Evolutionary conservation across 108 stramenopile genomes (phyloP).

Genomic region (Cyclotella kingstonii): DNA sequence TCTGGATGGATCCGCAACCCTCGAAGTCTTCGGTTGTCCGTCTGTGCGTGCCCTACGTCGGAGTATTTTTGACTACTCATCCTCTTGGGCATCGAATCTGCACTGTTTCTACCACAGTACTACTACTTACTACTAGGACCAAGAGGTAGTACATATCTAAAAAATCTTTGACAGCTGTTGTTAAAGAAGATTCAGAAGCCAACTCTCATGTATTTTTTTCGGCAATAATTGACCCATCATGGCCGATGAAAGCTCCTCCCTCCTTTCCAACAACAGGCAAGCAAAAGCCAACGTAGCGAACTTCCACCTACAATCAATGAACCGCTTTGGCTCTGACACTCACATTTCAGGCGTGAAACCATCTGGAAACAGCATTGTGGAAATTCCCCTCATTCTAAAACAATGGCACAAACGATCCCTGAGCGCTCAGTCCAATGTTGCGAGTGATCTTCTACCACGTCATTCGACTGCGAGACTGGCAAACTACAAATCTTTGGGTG

Average conservation of each 20-base stretch:
- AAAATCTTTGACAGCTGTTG: too few relatives aligned
- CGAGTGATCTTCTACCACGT: slow-evolving; percentile 1
- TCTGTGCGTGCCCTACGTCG: too few relatives aligned
- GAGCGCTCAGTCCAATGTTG: slow-evolving; percentile 13
- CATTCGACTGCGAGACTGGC: background rate
- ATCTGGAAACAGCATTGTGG: slow-evolving; percentile 16
- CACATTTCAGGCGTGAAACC: slow-evolving; percentile 4
- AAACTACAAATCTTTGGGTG: background rate
- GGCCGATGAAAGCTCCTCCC: background rate
- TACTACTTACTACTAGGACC: too few relatives aligned
- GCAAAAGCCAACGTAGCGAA: background rate
- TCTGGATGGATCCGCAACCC: too few relatives aligned
- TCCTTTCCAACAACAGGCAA: background rate
- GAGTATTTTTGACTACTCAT: too few relatives aligned
- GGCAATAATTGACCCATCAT: background rate
- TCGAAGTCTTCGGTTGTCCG: too few relatives aligned
- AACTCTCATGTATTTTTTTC: too few relatives aligned
- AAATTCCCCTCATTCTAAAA: slow-evolving; percentile 26
- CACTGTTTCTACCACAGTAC: too few relatives aligned
- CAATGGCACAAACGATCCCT: slow-evolving; percentile 27
- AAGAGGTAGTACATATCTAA: too few relatives aligned
- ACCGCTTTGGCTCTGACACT: slow-evolving; percentile 2
- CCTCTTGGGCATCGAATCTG: too few relatives aligned
- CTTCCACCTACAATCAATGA: too few relatives aligned
- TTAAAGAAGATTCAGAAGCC: too few relatives aligned